Conservation (phyloP, 192 early-diverging fungal genomes). For the Phlyctochytrium bullatum region DNA sequence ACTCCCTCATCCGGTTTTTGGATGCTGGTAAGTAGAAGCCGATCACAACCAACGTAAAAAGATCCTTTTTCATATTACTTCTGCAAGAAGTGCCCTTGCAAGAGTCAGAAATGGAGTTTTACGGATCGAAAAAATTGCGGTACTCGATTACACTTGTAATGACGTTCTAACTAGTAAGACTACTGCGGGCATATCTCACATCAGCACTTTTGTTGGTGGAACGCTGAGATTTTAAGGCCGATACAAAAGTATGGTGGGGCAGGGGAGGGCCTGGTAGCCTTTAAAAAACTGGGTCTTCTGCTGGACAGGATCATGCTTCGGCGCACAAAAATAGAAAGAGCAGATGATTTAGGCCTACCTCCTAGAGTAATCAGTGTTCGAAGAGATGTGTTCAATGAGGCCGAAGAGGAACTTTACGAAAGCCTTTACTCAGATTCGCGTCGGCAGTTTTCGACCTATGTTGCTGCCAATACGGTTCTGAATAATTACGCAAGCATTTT, state of each 20-base stretch:
- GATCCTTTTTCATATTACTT: conserved; percentile 86
- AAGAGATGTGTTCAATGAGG: conserved; percentile 80
- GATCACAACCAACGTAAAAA: neutral
- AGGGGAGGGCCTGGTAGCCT: conserved; percentile 60
- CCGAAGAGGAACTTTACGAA: conserved; percentile 87
- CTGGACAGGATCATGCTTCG: conserved; percentile 87
- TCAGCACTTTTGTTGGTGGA: conserved; percentile 74
- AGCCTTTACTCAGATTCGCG: conserved; percentile 69
- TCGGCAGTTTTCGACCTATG: conserved; percentile 77
- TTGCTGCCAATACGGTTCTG: conserved; percentile 73
- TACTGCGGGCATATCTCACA: conserved; percentile 47
- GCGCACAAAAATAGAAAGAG: conserved; percentile 84
- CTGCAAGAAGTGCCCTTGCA: conserved; percentile 75
- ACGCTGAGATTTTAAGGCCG: conserved; percentile 84
- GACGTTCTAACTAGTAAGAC: conserved; percentile 4
- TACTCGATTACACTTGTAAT: neutral
- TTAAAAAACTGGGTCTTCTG: conserved; percentile 71
- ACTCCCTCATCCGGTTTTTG: conserved; percentile 86
- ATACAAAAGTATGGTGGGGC: conserved; percentile 74
- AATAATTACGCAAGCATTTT: conserved; percentile 96
- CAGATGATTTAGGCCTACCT: conserved; percentile 83
- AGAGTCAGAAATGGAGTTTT: conserved; percentile 43
- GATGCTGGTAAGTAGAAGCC: conserved; percentile 36
- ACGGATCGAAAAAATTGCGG: conserved; percentile 36
- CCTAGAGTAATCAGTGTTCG: conserved; percentile 77